Evolutionary conservation across 805 yeast species (phyloP).

Genomic region (Saccharomycopsis fibuligera): DNA sequence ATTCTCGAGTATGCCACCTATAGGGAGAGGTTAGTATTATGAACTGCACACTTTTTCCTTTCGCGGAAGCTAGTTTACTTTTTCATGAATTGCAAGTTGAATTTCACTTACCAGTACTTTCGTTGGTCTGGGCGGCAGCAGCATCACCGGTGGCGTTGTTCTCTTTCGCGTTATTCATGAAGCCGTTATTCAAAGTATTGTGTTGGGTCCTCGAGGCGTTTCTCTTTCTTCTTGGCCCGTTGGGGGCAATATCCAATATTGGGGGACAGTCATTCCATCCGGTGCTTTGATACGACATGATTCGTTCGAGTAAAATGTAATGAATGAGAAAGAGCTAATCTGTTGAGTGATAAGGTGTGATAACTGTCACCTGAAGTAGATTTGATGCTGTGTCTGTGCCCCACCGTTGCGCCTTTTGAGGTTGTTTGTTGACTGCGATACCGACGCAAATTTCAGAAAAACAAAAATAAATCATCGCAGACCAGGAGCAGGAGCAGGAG

Average conservation of each 20-base stretch:
- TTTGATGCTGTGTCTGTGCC: too few species aligned
- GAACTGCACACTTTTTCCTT: too few species aligned
- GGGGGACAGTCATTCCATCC: conserved; percentile 66
- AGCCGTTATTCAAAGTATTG: conserved; percentile 11
- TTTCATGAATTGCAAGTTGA: neutral
- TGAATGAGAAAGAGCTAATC: too few species aligned
- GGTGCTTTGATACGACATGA: conserved; percentile 18
- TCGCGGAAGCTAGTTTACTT: too few species aligned
- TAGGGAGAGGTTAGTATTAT: conserved; percentile 8
- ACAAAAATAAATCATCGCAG: too few species aligned
- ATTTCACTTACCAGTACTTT: neutral
- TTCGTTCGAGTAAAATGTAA: too few species aligned
- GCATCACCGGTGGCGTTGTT: conserved; percentile 8
- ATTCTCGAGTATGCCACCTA: conserved; percentile 23
- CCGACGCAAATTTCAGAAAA: too few species aligned
- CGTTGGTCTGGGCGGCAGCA: conserved; percentile 1
- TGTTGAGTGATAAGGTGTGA: too few species aligned
- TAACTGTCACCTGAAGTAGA: too few species aligned
- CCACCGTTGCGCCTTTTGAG: too few species aligned
- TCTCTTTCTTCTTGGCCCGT: conserved; percentile 10
- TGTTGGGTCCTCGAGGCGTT: conserved; percentile 18
- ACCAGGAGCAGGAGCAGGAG: too few species aligned
- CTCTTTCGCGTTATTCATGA: neutral
- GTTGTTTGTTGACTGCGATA: too few species aligned
- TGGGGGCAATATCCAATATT: conserved; percentile 19